Conservation (phyloP, 2,329 filamentous ascomycete species). For the Sarocladiaceae sp. region DNA sequence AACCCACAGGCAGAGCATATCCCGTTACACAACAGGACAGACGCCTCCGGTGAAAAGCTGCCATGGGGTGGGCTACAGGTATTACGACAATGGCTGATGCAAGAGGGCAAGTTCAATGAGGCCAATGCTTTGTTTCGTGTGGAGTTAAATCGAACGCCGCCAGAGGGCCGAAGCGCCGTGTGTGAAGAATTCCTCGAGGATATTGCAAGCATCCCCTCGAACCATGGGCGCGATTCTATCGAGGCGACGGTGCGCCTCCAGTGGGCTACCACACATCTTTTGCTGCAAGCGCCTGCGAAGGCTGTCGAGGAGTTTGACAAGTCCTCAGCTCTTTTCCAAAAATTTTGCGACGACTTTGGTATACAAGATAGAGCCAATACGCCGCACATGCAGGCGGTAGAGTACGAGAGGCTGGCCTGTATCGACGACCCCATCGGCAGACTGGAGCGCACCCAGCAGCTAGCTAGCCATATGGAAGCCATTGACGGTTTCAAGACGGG, state of each 20-base stretch:
- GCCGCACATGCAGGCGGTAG: neutral
- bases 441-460: neutral
- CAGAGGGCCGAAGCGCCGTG: neutral
- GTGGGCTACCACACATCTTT: neutral
- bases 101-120: neutral
- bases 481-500: neutral
- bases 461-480: neutral
- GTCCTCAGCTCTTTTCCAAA: neutral
- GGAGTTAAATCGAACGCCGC: neutral
- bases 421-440: conserved; percentile 1
- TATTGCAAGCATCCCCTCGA: neutral
- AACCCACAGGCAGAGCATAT: neutral
- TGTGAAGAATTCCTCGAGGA: neutral
- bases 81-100: neutral
- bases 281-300: neutral
- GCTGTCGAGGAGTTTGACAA: neutral
- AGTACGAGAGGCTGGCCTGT: neutral
- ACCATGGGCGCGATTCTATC: neutral
- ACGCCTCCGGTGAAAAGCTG: neutral
- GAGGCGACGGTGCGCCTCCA: neutral
- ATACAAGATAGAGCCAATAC: neutral
- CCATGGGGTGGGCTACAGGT: neutral
- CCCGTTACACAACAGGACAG: neutral
- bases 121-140: neutral
- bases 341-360: neutral